Conservation (phyloP, 1,139 yeast genomes). For the Debaryomycetaceae sp. region DNA sequence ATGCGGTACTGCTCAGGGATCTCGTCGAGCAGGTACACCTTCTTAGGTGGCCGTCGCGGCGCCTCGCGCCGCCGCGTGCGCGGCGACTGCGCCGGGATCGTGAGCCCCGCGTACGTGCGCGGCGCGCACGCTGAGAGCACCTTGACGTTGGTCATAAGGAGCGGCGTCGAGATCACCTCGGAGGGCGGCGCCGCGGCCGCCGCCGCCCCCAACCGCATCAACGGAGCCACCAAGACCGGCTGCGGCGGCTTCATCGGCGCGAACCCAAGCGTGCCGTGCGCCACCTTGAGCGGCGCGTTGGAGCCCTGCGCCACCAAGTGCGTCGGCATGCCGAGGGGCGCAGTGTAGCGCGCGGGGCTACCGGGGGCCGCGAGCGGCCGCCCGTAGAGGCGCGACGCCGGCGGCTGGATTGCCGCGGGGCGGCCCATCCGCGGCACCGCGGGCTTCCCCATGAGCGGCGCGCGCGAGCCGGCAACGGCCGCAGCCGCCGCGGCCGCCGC, state of each 20-base stretch:
- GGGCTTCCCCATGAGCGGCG: constrained; percentile 40
- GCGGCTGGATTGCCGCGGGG: constrained; percentile 47
- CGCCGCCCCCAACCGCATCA: constrained; percentile 3
- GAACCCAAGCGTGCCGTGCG: constrained; percentile 13
- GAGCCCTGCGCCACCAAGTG: constrained; percentile 17
- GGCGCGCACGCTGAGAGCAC: constrained; percentile 10
- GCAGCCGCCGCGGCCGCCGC: too few species aligned
- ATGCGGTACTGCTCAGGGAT: constrained; percentile 82
- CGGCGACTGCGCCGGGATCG: constrained; percentile 46
- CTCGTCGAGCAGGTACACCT: constrained; percentile 63
- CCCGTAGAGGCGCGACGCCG: constrained; percentile 34
- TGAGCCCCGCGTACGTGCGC: constrained; percentile 26
- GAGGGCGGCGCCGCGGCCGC: not conserved
- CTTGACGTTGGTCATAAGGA: constrained; percentile 7
- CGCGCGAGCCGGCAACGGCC: too few species aligned
- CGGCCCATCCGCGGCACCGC: constrained; percentile 40
- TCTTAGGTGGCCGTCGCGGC: constrained; percentile 45
- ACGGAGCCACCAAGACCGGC: constrained; percentile 32
- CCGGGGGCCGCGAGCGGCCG: constrained; percentile 11
- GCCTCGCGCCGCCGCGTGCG: constrained; percentile 24
- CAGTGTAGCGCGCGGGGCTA: not conserved
- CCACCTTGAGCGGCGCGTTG: constrained; percentile 15
- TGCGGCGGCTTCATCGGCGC: constrained; percentile 26
- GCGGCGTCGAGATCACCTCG: constrained; percentile 3
- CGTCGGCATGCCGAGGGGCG: constrained; percentile 18